Evolutionary conservation across 2,329 filamentous ascomycete species (phyloP).

Genomic region (Chaetomium sp.): DNA sequence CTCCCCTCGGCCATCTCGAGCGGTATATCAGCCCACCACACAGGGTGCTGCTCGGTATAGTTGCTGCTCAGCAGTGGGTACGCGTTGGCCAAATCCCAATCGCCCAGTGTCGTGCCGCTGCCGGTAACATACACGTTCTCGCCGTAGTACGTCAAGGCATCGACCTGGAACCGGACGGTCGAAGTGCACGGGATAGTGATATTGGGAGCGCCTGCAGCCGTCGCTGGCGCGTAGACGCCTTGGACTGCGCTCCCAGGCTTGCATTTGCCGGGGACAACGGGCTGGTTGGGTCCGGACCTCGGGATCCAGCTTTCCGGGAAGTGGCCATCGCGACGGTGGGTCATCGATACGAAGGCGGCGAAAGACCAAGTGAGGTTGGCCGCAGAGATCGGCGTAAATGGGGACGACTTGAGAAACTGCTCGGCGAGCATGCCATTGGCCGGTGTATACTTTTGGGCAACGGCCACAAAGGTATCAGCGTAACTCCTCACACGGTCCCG

Average conservation of each 20-base stretch:
- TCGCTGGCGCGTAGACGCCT: slow-evolving; percentile 31
- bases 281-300: slow-evolving; percentile 13
- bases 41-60: slow-evolving; percentile 37
- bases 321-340: slow-evolving; percentile 33
- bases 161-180: slow-evolving; percentile 39
- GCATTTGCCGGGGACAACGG: slow-evolving; percentile 26
- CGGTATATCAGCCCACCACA: slow-evolving; percentile 38
- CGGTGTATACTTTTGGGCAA: slow-evolving; percentile 57
- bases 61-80: slow-evolving; percentile 34
- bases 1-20: slow-evolving; percentile 23
- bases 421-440: slow-evolving; percentile 54
- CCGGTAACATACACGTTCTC: slow-evolving; percentile 43
- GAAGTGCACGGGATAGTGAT: slow-evolving; percentile 28
- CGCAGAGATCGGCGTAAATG: slow-evolving; percentile 36
- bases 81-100: slow-evolving; percentile 35
- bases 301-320: slow-evolving; percentile 28
- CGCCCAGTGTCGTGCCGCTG: slow-evolving; percentile 36
- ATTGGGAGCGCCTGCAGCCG: slow-evolving; percentile 31
- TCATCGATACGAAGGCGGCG: slow-evolving; percentile 43
- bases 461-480: slow-evolving; percentile 53
- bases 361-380: slow-evolving; percentile 48
- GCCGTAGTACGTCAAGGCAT: slow-evolving; percentile 40
- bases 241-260: slow-evolving; percentile 17
- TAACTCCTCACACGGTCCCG: slow-evolving; percentile 21
- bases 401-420: slow-evolving; percentile 39